Percentiles rank a stretch among this genome's conserved stretches.
Conservation (phyloP, 495 filamentous ascomycete species). For the Alectoria sarmentosa region DNA sequence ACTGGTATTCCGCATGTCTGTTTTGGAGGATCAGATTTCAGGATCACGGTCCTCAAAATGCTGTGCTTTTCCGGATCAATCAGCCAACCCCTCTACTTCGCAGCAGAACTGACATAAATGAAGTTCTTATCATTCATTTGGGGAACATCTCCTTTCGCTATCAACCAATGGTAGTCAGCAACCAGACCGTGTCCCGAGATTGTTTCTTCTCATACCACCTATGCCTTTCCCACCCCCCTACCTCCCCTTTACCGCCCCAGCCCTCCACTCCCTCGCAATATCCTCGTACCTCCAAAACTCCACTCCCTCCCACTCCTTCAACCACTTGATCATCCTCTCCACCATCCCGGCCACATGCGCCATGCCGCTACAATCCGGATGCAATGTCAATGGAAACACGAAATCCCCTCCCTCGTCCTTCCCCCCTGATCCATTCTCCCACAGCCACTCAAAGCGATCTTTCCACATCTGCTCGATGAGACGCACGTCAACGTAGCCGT, state of each 20-base stretch:
- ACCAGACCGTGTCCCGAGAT: too few species aligned
- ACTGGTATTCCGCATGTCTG: too few species aligned
- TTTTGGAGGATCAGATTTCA: too few species aligned
- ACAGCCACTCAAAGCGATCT: conserved; percentile 43
- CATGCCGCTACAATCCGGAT: conserved; percentile 57
- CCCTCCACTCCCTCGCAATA: conserved; percentile 37
- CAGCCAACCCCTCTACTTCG: too few species aligned
- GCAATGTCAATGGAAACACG: conserved; percentile 46
- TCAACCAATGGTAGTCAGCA: too few species aligned
- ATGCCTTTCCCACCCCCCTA: too few species aligned
- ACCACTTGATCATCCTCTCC: conserved; percentile 47
- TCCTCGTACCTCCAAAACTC: conserved; percentile 40
- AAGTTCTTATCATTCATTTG: too few species aligned
- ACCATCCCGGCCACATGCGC: conserved; percentile 56
- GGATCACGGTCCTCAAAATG: too few species aligned
- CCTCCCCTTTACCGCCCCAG: background rate
- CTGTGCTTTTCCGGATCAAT: too few species aligned
- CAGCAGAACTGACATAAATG: too few species aligned
- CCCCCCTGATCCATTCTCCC: conserved; percentile 33
- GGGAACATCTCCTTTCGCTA: too few species aligned
- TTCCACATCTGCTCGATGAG: conserved; percentile 50
- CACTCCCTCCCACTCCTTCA: conserved; percentile 45
- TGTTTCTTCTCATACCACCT: too few species aligned
- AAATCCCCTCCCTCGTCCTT: conserved; percentile 27
- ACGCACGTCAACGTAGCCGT: conserved; percentile 46